These are phyloP conservation scores for Candolleomyces eurysporus DNA, from an alignment of 768 basidiomycete genomes.

Conservation along the genomic window DNA sequence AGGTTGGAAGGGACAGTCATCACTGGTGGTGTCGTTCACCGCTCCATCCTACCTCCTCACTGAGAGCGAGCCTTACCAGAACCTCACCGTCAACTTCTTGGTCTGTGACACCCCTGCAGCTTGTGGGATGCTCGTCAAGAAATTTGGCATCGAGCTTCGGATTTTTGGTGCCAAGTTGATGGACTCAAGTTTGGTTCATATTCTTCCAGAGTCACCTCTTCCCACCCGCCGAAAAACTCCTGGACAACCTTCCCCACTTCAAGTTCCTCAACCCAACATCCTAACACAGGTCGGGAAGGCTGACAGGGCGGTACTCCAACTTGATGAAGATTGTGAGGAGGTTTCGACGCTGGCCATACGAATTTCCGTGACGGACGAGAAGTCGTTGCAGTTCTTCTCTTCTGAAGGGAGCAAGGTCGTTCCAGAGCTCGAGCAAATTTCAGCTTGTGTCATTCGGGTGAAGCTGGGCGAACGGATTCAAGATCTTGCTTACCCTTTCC, in stretches of 20 bases:
- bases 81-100: slow-evolving; percentile 23
- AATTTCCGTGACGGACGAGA: slow-evolving; percentile 15
- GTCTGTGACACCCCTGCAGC: slow-evolving; percentile 22
- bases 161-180: slow-evolving; percentile 26
- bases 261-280: slow-evolving; percentile 18
- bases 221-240: slow-evolving; percentile 11
- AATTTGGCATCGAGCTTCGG: slow-evolving; percentile 23
- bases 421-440: slow-evolving; percentile 10
- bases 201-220: slow-evolving; percentile 19
- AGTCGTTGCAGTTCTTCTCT: slow-evolving; percentile 13
- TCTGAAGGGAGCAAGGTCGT: slow-evolving; percentile 11
- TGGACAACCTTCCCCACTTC: slow-evolving; percentile 12
- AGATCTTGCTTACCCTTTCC: slow-evolving; percentile 12
- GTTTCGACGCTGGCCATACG: slow-evolving; percentile 12
- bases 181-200: slow-evolving; percentile 28
- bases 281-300: slow-evolving; percentile 17
- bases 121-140: slow-evolving; percentile 12
- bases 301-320: slow-evolving; percentile 14
- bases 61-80: slow-evolving; percentile 10
- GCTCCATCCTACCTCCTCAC: slow-evolving; percentile 31
- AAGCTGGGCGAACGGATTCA: slow-evolving; percentile 4
- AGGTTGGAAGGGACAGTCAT: slow-evolving; percentile 32
- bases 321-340: slow-evolving; percentile 27
- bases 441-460: slow-evolving; percentile 12
- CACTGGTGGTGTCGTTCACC: slow-evolving; percentile 35